These are phyloP conservation scores for Daldinia grandis DNA, from an alignment of 495 filamentous ascomycete genomes.

Conservation along the genomic window DNA sequence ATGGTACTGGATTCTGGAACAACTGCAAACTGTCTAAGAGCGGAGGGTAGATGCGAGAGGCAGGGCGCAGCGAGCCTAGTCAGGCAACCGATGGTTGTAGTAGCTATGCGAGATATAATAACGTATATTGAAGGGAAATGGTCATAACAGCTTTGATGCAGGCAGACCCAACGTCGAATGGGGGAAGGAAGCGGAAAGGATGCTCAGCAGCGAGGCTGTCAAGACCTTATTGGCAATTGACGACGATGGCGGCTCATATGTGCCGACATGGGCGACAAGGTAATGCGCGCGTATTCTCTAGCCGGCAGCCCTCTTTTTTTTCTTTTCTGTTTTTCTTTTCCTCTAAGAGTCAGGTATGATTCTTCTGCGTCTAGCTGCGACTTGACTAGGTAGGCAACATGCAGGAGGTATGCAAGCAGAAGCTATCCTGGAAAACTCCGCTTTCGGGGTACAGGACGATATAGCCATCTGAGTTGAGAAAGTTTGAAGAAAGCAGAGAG, in stretches of 20 bases:
- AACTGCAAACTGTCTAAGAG: conserved; percentile 22
- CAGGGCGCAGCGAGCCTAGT: conserved; percentile 17
- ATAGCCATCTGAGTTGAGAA: conserved; percentile 33
- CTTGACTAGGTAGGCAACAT: conserved; percentile 29
- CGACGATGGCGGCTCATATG: conserved; percentile 28
- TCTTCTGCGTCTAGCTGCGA: conserved; percentile 28
- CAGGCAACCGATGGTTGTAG: conserved; percentile 20
- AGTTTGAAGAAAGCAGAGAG: conserved; percentile 6
- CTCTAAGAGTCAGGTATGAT: conserved; percentile 25
- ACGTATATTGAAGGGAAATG: conserved; percentile 22
- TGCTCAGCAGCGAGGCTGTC: conserved; percentile 36
- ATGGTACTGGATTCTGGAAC: conserved; percentile 12
- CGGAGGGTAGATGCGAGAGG: conserved; percentile 29
- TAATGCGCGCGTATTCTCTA: conserved; percentile 21
- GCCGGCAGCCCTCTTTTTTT: neutral
- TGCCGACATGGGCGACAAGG: conserved; percentile 26
- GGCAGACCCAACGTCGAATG: conserved; percentile 35
- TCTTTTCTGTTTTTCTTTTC: neutral
- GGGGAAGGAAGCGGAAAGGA: conserved; percentile 24
- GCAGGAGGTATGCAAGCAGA: conserved; percentile 41
- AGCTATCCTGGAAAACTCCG: conserved; percentile 39
- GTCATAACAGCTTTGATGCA: conserved; percentile 32
- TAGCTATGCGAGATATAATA: conserved; percentile 32
- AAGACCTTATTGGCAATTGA: conserved; percentile 37
- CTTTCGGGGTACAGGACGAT: conserved; percentile 37